Base-by-base conservation (phyloP, 2,329 filamentous ascomycete genomes). In the Colletotrichum falcatum region DNA sequence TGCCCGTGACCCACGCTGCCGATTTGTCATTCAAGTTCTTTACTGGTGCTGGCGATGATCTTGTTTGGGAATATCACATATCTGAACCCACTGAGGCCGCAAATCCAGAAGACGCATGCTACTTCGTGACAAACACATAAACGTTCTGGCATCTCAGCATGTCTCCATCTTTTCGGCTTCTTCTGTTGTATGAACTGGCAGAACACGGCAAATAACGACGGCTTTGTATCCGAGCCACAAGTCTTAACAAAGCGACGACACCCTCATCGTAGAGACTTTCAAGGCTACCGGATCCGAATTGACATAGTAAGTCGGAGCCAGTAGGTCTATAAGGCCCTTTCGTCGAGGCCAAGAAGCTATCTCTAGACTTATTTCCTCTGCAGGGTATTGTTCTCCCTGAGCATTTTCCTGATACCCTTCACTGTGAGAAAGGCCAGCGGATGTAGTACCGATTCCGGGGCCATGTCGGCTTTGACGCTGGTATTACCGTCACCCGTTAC, bases 371-470 rank as follows among this genome's bases (percentile, higher is more conserved):
- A 54, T 1, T 14, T 6, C 4, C 16, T 39, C 16, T 30, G n/a
- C 1, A 12, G 5, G 1, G 11, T 3, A 16, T 5, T 37, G 5
- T 49, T 48, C 5, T 67, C 56, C 39, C 48, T 48, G 20, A 70
- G 26, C 7, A 68, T 35, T 11, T 70, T 58, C 35, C 58, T 56
- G 0, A 70, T 58, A 4, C 44, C 58, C 44, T 59, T 70, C 8
- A 49, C 35, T 42, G 64, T 62, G 37, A 70, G 49, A 5, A 26
- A 56, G 6, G 55, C 26, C 0, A 66, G 44, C 5, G 66, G 66
- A 5, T 70, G 66, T n/a, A 5, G 2, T 33, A 1, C 26, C 18
- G 20, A 20, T 0, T 49, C 39, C 1, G 33, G 37, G 4, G 9
- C 51, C 2, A 26, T 23, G 16, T 56, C 66, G 14, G 28, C n/a